These are phyloP conservation scores for Viola odorata DNA, from an alignment of 345 rosid genomes.

Conservation along the genomic window DNA sequence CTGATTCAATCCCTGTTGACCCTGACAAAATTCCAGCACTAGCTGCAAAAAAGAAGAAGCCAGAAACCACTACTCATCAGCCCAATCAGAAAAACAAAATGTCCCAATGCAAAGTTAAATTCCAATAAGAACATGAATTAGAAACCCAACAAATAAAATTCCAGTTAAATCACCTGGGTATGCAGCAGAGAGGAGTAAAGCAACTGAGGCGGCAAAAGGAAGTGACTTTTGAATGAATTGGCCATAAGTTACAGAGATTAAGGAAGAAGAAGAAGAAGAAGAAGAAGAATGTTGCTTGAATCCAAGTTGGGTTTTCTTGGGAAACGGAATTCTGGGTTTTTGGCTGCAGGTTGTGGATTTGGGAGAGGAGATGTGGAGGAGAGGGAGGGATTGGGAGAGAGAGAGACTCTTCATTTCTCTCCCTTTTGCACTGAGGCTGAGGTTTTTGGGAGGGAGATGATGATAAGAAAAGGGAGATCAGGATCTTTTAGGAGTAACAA, in stretches of 20 bases:
- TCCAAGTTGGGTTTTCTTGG: conserved; percentile 10
- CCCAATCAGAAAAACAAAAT: background rate
- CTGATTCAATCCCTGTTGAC: conserved; percentile 73
- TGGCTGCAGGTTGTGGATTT: conserved; percentile 16
- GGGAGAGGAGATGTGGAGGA: conserved; percentile 17
- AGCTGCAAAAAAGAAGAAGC: conserved; percentile 40
- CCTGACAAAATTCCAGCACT: conserved; percentile 82
- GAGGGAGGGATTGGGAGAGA: conserved; percentile 14
- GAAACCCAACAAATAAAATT: background rate
- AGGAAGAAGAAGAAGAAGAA: conserved; percentile 5
- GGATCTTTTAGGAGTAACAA: background rate
- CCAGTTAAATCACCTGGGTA: conserved; percentile 41
- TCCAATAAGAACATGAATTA: background rate
- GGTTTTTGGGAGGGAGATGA: background rate
- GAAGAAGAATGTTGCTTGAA: conserved; percentile 6
- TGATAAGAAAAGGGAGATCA: background rate
- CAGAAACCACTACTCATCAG: conserved; percentile 1
- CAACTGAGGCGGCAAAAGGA: conserved; percentile 66
- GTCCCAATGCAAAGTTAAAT: background rate
- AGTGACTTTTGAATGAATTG: conserved; percentile 33
- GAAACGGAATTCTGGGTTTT: conserved; percentile 21
- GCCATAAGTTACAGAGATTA: conserved; percentile 7
- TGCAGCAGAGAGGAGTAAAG: conserved; percentile 65
- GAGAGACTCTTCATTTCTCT: conserved; percentile 25
- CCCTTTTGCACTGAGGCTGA: conserved; percentile 1